Conservation (phyloP, 495 filamentous ascomycete genomes). For the Glonium stellatum region DNA sequence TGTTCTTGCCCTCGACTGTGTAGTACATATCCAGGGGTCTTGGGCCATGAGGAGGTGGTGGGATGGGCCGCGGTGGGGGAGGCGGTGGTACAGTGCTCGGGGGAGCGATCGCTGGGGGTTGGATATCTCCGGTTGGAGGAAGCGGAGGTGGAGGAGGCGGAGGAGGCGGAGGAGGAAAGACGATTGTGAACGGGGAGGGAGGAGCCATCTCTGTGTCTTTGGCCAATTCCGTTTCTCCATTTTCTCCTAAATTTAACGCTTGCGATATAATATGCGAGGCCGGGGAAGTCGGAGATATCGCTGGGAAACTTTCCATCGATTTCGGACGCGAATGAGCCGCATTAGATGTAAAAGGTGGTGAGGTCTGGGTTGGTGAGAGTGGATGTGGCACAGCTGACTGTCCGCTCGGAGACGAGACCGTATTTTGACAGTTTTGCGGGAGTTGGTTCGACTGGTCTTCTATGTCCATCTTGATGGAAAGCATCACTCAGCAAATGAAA, state of each 20-base stretch:
- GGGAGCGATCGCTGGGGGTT: not conserved
- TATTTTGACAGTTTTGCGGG: not conserved
- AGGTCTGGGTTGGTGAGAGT: not conserved
- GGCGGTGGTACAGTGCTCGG: not conserved
- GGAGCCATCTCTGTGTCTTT: too few species aligned
- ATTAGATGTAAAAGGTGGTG: not conserved
- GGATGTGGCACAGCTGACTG: not conserved
- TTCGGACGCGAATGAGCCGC: too few species aligned
- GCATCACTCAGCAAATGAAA: not conserved
- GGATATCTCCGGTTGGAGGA: too few species aligned
- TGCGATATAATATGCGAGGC: too few species aligned
- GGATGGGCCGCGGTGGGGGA: not conserved
- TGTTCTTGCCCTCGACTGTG: not conserved
- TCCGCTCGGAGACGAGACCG: not conserved
- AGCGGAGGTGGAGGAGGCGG: not conserved
- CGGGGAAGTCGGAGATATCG: too few species aligned
- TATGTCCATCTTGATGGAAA: not conserved
- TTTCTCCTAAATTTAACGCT: too few species aligned
- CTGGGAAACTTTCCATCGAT: too few species aligned
- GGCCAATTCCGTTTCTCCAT: too few species aligned
- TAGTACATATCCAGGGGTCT: slow-evolving; percentile 2
- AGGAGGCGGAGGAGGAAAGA: slow-evolving; percentile 1
- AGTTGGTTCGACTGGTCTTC: not conserved
- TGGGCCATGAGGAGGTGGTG: slow-evolving; percentile 8
- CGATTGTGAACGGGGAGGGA: not conserved